phyloP scores from a whole-genome alignment of 2,329 filamentous ascomycete genomes.

The Orbilia ellipsospora region DNA sequence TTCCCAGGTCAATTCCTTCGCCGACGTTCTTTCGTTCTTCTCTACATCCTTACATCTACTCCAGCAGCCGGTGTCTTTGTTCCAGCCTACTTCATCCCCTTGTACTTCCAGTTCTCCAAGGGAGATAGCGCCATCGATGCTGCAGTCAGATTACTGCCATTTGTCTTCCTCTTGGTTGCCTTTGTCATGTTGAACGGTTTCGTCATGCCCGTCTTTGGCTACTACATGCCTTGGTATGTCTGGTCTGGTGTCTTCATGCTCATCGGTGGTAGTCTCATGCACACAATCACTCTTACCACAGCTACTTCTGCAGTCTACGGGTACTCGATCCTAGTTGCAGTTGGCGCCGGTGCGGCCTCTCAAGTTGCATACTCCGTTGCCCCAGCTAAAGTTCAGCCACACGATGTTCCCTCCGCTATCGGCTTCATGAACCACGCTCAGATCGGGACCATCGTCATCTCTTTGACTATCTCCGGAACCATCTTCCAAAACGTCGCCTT shows the following conservation, averaged over 20 bases:
- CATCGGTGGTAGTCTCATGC: slow-evolving; percentile 59
- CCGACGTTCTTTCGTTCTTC: slow-evolving; percentile 62
- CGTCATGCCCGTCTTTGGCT: slow-evolving; percentile 62
- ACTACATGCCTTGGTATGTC: slow-evolving; percentile 64
- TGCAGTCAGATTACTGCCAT: slow-evolving; percentile 64
- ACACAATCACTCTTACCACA: slow-evolving; percentile 59
- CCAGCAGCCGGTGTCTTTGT: slow-evolving; percentile 62
- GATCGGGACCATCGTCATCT: slow-evolving; percentile 62
- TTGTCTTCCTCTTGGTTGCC: slow-evolving; percentile 62
- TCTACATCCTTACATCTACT: slow-evolving; percentile 64
- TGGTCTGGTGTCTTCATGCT: slow-evolving; percentile 61
- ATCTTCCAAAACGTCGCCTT: slow-evolving; percentile 62
- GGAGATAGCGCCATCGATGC: slow-evolving; percentile 64
- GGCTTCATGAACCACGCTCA: slow-evolving; percentile 63
- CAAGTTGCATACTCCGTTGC: slow-evolving; percentile 63
- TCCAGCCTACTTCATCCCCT: slow-evolving; percentile 68
- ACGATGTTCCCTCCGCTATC: slow-evolving; percentile 61
- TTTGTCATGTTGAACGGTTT: slow-evolving; percentile 62
- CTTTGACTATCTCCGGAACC: slow-evolving; percentile 62
- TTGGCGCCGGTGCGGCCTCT: slow-evolving; percentile 62
- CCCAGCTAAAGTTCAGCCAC: slow-evolving; percentile 61
- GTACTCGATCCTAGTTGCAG: slow-evolving; percentile 63
- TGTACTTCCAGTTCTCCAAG: slow-evolving; percentile 68
- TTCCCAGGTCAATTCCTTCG: slow-evolving; percentile 67
- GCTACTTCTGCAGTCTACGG: slow-evolving; percentile 60